Conservation (phyloP, 352 stramenopile species). For the Elongisporangium prolatum region DNA sequence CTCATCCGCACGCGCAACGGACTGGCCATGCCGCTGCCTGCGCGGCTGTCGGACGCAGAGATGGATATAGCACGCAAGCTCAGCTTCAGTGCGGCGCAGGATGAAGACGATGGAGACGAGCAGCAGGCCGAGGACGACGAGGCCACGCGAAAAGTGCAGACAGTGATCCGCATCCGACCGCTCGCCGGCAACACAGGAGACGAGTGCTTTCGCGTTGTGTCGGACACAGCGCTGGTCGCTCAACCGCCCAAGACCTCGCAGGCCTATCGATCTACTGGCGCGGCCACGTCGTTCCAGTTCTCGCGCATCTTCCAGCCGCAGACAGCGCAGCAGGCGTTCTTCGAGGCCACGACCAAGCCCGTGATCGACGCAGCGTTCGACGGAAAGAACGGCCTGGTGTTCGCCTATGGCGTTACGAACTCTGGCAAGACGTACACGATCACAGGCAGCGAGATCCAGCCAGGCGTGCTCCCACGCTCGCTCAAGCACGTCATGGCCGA, state of each 20-base stretch:
- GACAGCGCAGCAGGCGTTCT: conserved; percentile 89
- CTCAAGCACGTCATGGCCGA: conserved; percentile 68
- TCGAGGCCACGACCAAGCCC: conserved; percentile 84
- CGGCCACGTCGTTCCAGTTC: conserved; percentile 77
- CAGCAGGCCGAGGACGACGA: conserved; percentile 4
- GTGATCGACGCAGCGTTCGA: conserved; percentile 89
- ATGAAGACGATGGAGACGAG: conserved; percentile 15
- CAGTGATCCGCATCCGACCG: conserved; percentile 69
- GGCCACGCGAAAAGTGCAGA: conserved; percentile 28
- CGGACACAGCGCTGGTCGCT: conserved; percentile 52
- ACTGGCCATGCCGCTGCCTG: conserved; percentile 3
- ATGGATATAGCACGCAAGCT: conserved; percentile 52
- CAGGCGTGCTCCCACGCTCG: conserved; percentile 81
- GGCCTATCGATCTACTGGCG: conserved; percentile 69
- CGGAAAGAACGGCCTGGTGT: conserved; percentile 90
- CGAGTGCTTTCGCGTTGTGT: conserved; percentile 68
- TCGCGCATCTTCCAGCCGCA: conserved; percentile 75
- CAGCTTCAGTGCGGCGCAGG: conserved; percentile 55
- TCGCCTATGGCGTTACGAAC: conserved; percentile 98
- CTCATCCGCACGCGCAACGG: conserved; percentile 11
- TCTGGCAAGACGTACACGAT: conserved; percentile 99
- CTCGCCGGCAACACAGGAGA: conserved; percentile 16
- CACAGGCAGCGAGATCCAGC: conserved; percentile 77
- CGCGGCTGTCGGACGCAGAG: conserved; percentile 10
- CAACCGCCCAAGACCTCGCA: conserved; percentile 72